These are phyloP conservation scores for Elaeis oleifera DNA, from an alignment of 202 grass and related monocot species.

Conservation along the genomic window DNA sequence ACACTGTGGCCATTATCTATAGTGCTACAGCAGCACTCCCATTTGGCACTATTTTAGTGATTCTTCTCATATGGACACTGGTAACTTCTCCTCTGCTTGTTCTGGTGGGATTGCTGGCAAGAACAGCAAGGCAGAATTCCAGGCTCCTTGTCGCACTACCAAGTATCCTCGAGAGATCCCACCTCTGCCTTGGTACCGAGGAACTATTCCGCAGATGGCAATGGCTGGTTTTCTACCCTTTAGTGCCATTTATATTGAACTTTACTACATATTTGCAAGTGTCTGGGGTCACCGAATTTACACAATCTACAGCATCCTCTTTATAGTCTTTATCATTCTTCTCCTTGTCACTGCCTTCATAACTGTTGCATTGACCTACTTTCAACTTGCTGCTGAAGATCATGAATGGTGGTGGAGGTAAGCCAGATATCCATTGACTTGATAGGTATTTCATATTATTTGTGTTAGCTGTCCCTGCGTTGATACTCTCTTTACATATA, in stretches of 20 bases:
- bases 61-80: constrained; percentile 16
- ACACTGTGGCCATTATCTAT: constrained; percentile 13
- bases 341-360: constrained; percentile 19
- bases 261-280: constrained; percentile 20
- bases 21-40: constrained; percentile 17
- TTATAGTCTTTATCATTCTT: constrained; percentile 16
- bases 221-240: constrained; percentile 20
- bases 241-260: constrained; percentile 19
- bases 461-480: constrained; percentile 1
- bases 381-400: constrained; percentile 20
- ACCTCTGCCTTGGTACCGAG: constrained; percentile 11
- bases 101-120: constrained; percentile 11
- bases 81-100: constrained; percentile 16
- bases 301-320: constrained; percentile 21
- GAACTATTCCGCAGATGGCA: constrained; percentile 15
- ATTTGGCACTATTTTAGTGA: constrained; percentile 16
- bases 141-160: constrained; percentile 15
- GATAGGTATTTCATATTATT: constrained; percentile 1
- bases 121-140: constrained; percentile 14
- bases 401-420: constrained; percentile 22
- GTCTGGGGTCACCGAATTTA: constrained; percentile 14
- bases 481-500: no score
- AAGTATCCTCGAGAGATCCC: constrained; percentile 19
- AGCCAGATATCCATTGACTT: not conserved
- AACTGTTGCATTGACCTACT: constrained; percentile 12